Base-by-base conservation (phyloP, 2,329 filamentous ascomycete species). In the Botryosphaeria agaves region DNA sequence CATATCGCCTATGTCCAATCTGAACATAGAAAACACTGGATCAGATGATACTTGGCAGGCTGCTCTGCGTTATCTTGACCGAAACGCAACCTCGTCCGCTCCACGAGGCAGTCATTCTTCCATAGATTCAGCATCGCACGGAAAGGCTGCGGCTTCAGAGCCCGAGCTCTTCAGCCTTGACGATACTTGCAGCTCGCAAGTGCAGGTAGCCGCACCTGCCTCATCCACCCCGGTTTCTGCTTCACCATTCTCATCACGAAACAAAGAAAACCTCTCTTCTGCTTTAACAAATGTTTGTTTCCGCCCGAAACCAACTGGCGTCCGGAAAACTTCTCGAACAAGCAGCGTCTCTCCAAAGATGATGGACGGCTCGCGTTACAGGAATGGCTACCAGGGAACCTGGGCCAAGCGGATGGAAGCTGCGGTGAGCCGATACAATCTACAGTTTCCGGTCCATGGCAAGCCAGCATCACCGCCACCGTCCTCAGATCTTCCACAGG, bases 41-140 rank as follows among this genome's bases (percentile, higher is more conserved):
- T 51, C 56, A 36, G 51, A 59, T 33, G 57, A 62, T 43, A 57
- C 63, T 46, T 71, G 67, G 66, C 57, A 58, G 39, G 60, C 62
- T 47, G 64, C 64, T 42, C 47, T 62, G 36, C 61, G 58, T 48
- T 57, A 56, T 42, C 44, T 66, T 42, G 54, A 62, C 46, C 59
- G 65, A 46, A 63, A 63, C 45, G 52, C 59, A 44, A 51, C 55
- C 38, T 52, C 52, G 34, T 45, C 49, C 40, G 32, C 34, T 27
- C 36, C 41, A 32, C 37, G 40, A 34, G 34, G 36, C 37, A 39
- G 36, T 40, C 45, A 41, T 31, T 40, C 41, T 34, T 48, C 44
- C n/a, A 39, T 47, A 28, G 50, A 46, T 34, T 42, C 45, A 29
- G 39, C 49, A 15, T 46, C 47, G 31, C 38, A 38, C 28, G 45